Base-by-base conservation (phyloP, 129 eudicot species). In the Chrysanthemum makinoi region DNA sequence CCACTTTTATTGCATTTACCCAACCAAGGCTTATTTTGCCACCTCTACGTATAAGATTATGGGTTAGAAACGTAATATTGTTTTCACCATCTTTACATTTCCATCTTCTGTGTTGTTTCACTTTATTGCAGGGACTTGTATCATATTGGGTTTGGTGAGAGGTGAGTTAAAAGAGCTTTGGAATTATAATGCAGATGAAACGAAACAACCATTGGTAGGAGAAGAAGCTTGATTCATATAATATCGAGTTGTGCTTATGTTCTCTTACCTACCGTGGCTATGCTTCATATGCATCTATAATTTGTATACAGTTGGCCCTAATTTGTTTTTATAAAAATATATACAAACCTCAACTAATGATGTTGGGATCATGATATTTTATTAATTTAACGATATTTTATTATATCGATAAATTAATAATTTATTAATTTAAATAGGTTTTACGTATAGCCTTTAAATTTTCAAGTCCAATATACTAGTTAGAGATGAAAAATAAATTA, bases 151-250 rank as follows among this genome's bases (percentile, higher is more conserved):
- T 28, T 58, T 70, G 71, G 63, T 80, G 39, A 83, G 96, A 85
- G 87, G 89, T 6, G 96, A 93, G 83, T 73, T 93, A 66, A 87
- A 82, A 70, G 86, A 83, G 6, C 89, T 93, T 10, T 89, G 98
- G 98, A 80, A 43, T 72, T 87, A 74, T 69, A 81, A 66, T 35
- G 75, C 72, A 4, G 64, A 80, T 15, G 77, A 64, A 69, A 24
- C 72, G 6, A 55, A 24, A 33, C 70, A 72, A 48, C 24, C 83
- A 24, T 18, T 75, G 3, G 83, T 19, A 35, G 79, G 69, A 49
- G 88, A 72, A 11, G 52, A 33, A 28, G 82, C 73, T 78, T 78
- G 73, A 78, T 68, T 50, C 47, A 0, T 55, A 71, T 30, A 16
- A 62, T 62, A 18, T 62, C n/a, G 5, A 52, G 10, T 62, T 62